Conservation (phyloP, 2,329 filamentous ascomycete species). For the Phialocephala subalpina region DNA sequence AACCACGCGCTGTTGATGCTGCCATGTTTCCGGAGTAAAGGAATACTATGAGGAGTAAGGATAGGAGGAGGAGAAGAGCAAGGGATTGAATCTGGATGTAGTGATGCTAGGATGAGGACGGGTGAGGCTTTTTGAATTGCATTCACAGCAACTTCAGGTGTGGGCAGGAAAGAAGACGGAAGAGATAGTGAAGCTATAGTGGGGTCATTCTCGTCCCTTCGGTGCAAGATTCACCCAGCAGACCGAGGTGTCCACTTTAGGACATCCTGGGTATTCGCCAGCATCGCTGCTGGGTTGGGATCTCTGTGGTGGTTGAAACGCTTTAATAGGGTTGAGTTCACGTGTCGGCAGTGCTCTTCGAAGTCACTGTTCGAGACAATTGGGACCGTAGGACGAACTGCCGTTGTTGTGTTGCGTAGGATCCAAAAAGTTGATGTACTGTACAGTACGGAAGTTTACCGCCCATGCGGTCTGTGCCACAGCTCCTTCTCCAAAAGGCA, state of each 20-base stretch:
- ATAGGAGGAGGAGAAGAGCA: not conserved
- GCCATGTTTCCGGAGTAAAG: constrained; percentile 31
- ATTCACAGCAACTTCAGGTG: not conserved
- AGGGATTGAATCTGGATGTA: constrained; percentile 9
- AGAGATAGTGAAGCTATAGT: constrained; percentile 14
- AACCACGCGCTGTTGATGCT: constrained; percentile 47
- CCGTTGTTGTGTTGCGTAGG: constrained; percentile 4
- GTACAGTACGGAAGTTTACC: not conserved
- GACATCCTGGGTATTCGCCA: constrained; percentile 1
- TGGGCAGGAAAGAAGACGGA: not conserved
- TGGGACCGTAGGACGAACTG: not conserved
- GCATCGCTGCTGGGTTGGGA: constrained; percentile 1
- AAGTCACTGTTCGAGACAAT: not conserved
- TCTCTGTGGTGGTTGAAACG: not conserved
- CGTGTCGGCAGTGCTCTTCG: constrained; percentile 1
- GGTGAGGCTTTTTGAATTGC: constrained; percentile 3
- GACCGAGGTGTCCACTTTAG: constrained; percentile 20
- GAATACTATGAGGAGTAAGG: constrained; percentile 1
- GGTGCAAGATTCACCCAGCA: constrained; percentile 25
- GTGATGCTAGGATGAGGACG: not conserved
- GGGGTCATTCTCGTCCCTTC: constrained; percentile 24
- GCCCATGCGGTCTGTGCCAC: not conserved
- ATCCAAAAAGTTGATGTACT: not conserved
- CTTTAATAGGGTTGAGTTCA: not conserved
- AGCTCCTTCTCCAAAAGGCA: not conserved